Base-by-base conservation (phyloP, 331 rosid species). In the Rosa hybrid region DNA sequence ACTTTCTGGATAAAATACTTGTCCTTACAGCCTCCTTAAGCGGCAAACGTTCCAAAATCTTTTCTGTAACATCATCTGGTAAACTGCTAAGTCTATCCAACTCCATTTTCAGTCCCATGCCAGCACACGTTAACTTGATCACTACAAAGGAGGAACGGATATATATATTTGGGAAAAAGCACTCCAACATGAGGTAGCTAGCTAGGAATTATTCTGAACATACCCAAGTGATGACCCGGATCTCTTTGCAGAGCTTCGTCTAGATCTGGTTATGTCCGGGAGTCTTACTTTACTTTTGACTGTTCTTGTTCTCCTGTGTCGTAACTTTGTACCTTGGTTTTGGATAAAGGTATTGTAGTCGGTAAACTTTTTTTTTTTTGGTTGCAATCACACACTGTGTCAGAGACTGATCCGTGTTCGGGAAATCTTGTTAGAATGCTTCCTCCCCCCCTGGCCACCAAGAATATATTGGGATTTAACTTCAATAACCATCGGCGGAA, bases 1-100 rank as follows among this genome's bases (percentile, higher is more conserved):
- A 90, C 72, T 81, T 86, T 49, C 87, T 85, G 9, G 90, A 88
- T 50, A 88, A 80, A 67, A 88, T 42, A 72, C 94, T 86, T 39
- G 94, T 90, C 75, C 79, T 84, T 50, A 86, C 86, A 1, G 94
- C 90, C 30, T 88, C 91, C 75, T 53, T 79, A 63, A 88, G 76
- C 4, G 94, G 46, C 86, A 90, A 78, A 57, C 72, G 12, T 17
- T 23, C 17, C 72, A 68, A 18, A 41, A 68, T 39, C 2, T 68
- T 38, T 18, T 89, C 88, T 30, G 51, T 64, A 18, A 87, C 51
- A 78, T 84, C 88, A 63, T 73, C 88, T 0, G 91, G 94, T 81
- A 90, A 84, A 51, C 56, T 77, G 74, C 90, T 86, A 41, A 88
- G 46, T 74, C 63, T 83, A 78, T 90, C 94, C 60, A 20, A 16